phyloP scores from a whole-genome alignment of 352 stramenopile genomes.

The Phytophthora citricola region DNA sequence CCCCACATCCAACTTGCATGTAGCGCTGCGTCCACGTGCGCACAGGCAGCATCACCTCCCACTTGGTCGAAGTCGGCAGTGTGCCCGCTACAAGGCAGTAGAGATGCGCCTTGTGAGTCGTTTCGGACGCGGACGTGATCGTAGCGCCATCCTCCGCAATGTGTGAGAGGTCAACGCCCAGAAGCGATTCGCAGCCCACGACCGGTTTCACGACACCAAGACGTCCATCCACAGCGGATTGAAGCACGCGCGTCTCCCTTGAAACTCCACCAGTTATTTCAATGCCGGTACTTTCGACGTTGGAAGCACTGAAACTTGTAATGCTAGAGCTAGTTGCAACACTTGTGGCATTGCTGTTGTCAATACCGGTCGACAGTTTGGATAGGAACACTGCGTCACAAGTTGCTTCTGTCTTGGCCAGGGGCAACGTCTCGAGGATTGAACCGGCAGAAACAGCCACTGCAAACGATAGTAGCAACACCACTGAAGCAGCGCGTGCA shows the following conservation, averaged over 20 bases:
- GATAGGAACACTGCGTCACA: slow-evolving; percentile 20
- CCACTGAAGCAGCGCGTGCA: neutral
- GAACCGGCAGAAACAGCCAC: neutral
- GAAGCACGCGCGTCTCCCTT: slow-evolving; percentile 8
- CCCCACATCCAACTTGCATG: slow-evolving; percentile 50
- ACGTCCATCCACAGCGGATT: slow-evolving; percentile 5
- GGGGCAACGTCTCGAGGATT: slow-evolving; percentile 2
- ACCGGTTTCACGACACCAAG: slow-evolving; percentile 28
- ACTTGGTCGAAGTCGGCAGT: slow-evolving; percentile 29
- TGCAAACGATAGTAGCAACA: slow-evolving; percentile 1
- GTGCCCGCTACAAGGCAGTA: slow-evolving; percentile 41
- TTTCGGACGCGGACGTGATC: slow-evolving; percentile 32
- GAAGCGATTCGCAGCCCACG: slow-evolving; percentile 24
- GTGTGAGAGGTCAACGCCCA: slow-evolving; percentile 33
- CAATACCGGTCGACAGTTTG: slow-evolving; percentile 10
- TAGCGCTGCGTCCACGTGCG: slow-evolving; percentile 51
- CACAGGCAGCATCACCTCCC: slow-evolving; percentile 41
- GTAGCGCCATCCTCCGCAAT: slow-evolving; percentile 23
- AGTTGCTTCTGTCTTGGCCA: slow-evolving; percentile 2
- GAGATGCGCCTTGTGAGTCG: slow-evolving; percentile 16
- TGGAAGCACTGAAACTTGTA: neutral
- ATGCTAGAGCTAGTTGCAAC: neutral
- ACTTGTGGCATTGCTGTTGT: neutral
- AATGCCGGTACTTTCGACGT: neutral
- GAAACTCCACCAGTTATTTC: neutral